phyloP scores from a whole-genome alignment of 208 protist species.

The Plasmodiophora brassicae region DNA sequence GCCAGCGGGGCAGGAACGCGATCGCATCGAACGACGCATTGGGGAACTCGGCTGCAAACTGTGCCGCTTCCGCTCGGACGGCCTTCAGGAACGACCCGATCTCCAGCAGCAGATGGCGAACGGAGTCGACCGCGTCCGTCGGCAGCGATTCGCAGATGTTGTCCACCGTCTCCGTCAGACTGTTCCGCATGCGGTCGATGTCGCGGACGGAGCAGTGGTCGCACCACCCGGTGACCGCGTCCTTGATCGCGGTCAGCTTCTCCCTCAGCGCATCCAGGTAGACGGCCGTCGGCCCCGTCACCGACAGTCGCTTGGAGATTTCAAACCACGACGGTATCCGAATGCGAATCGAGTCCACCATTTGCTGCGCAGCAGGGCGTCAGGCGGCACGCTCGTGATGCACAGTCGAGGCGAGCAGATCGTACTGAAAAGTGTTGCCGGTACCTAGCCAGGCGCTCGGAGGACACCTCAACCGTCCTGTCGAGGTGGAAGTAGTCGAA shows the following conservation, averaged over 20 bases:
- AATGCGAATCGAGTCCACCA: conserved; percentile 15
- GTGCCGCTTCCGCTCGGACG: background rate
- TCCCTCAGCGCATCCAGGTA: background rate
- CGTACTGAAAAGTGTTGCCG: background rate
- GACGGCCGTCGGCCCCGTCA: background rate
- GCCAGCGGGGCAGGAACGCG: background rate
- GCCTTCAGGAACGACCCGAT: background rate
- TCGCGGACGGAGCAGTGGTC: background rate
- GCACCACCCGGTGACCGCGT: background rate
- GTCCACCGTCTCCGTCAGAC: background rate
- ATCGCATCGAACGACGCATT: background rate
- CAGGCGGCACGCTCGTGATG: no score
- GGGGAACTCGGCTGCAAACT: background rate
- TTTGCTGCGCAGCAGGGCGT: no score
- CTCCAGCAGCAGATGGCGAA: background rate
- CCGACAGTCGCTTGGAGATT: background rate
- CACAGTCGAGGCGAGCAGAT: no score
- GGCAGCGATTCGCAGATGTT: background rate
- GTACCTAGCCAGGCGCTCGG: background rate
- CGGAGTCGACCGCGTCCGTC: background rate
- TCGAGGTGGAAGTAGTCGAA: conserved; percentile 15
- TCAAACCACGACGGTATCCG: conserved; percentile 1
- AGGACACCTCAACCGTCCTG: background rate
- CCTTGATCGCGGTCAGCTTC: background rate
- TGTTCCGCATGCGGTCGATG: background rate